Base-by-base conservation (phyloP, 129 eudicot genomes). In the Centella asiatica region DNA sequence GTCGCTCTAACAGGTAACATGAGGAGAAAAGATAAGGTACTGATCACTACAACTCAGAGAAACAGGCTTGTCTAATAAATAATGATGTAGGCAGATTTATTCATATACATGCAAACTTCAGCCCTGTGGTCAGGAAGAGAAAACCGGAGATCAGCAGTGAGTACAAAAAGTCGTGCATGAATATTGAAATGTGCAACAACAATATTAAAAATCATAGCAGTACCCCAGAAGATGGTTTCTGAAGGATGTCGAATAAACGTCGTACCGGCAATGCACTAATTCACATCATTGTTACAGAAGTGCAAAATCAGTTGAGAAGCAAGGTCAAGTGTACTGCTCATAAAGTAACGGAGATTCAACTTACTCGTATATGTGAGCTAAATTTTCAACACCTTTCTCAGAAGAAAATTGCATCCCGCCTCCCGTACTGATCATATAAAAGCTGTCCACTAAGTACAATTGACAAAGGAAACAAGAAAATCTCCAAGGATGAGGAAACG, bases 401-500 rank as follows among this genome's bases (percentile, higher is more conserved):
- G 74, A 69, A 77, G 69, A 81, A 75, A 80, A 58, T 69, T 62
- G 83, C 95, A 80, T 87, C 59, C 74, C 67, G 70, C 85, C 88
- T 76, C 76, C 62, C 78, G 62, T 71, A 83, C 67, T 75, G 80
- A 55, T 81, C 64, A 76, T 76, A 62, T 70, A 87, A 63, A 70
- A 78, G 72, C 71, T 80, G 78, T 47, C 71, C 81, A 75, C 96
- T 92, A 92, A 65, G 99, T 92, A 85, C 86, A 84, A 81, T 87
- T 92, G 81, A 84, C 86, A 67, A 92, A 84, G 64, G 94, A 87
- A 81, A 82, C 85, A 77, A 80, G 85, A 83, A 87, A 87, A 67
- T 70, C 73, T 76, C 95, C 81, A 70, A 80, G 78, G 78, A 70
- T 71, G 79, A 78, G 71, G 73, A 76, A 82, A 81, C 83, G 90